These are phyloP conservation scores for Nitzschia sp. DNA, from an alignment of 108 stramenopile species.

Conservation along the genomic window DNA sequence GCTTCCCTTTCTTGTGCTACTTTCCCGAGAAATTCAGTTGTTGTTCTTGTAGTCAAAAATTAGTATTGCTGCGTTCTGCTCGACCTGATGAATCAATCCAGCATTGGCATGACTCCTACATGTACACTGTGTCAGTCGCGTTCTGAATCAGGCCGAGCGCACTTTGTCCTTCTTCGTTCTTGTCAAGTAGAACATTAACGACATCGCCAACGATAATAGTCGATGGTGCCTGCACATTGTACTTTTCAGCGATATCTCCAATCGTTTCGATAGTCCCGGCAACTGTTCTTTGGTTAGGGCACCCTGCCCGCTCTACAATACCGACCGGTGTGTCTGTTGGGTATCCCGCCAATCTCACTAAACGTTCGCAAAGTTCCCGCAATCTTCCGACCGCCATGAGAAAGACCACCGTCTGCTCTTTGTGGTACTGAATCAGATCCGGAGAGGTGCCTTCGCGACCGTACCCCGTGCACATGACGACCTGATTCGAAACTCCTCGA, in stretches of 20 bases:
- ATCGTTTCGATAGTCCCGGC: slow-evolving; percentile 79
- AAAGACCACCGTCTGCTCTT: slow-evolving; percentile 89
- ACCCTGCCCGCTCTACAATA: slow-evolving; percentile 85
- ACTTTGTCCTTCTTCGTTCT: slow-evolving; percentile 40
- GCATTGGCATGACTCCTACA: not conserved
- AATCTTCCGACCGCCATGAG: slow-evolving; percentile 89
- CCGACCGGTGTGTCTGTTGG: slow-evolving; percentile 78
- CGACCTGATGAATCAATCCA: too few species aligned
- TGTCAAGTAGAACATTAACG: slow-evolving; percentile 71
- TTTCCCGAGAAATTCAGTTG: too few species aligned
- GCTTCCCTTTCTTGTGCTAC: too few species aligned
- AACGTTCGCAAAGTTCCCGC: slow-evolving; percentile 53
- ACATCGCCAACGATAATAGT: slow-evolving; percentile 89
- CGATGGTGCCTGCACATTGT: slow-evolving; percentile 77
- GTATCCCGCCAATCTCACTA: slow-evolving; percentile 66
- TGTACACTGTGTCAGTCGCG: not conserved
- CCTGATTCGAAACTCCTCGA: slow-evolving; percentile 93
- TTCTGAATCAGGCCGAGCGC: slow-evolving; percentile 38
- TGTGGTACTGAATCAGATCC: slow-evolving; percentile 82
- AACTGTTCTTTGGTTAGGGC: slow-evolving; percentile 82
- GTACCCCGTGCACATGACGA: slow-evolving; percentile 92
- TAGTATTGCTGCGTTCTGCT: too few species aligned
- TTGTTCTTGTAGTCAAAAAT: too few species aligned
- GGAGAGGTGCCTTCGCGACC: slow-evolving; percentile 82
- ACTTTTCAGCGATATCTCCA: slow-evolving; percentile 73